Base-by-base conservation (phyloP, 805 yeast species). In the Wickerhamiella dianesei region DNA sequence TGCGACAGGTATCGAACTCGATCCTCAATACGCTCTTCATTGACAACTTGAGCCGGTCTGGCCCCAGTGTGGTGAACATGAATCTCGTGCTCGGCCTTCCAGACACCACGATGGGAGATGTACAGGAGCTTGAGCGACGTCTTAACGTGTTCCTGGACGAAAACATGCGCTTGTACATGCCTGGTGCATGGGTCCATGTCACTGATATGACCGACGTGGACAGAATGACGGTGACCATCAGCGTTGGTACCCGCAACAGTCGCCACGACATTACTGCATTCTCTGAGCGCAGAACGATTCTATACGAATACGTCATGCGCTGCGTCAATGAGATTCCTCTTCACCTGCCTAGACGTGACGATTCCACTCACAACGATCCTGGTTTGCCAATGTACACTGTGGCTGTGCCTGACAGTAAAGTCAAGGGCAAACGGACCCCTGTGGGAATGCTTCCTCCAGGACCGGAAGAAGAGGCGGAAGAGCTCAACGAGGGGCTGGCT, bases 331-430 rank as follows among this genome's bases (percentile, higher is more conserved):
- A 58, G 18, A 60, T 64, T 49, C 65, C 65, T 18, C 56, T 64
- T 44, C 57, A 61, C 36, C 51, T 62, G 4, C 68, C 68, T 4
- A 56, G 62, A 37, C 60, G 66, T 44, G 61, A 58, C 21, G 66
- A 63, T 25, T 14, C 43, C 41, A 51, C 52, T 16, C 49, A 52
- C 54, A 56, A 56, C 47, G 63, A 64, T 42, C 67, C 68, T 2
- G 53, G 62, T 4, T 41, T 59, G 48, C 66, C 67, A 3, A 42
- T 62, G 53, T 58, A 44, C 50, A 55, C 54, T 40, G 52, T 49
- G 17, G 69, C 65, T 21, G 86, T 84, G 29, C 73, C 74, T 48
- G 73, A 82, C 49, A 42, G 46, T 25, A 46, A 44, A 40, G 44
- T 48, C 5, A 17, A 12, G 17, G 51, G 51, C 32, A 32, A 40